Evolutionary conservation across 768 basidiomycete species (phyloP).

Genomic region (Trametes cinnabarina): DNA sequence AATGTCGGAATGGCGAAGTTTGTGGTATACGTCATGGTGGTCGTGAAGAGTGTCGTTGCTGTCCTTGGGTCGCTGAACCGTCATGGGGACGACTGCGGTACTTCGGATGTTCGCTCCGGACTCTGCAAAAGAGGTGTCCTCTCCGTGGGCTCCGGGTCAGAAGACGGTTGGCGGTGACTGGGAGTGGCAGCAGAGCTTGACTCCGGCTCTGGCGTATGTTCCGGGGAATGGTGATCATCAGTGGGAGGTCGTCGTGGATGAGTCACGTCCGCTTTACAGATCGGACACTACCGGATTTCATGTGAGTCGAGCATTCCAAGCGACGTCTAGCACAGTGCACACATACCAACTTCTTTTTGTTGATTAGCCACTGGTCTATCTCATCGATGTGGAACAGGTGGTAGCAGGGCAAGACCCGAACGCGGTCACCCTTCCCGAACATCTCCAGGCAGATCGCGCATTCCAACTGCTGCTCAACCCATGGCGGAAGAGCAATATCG

Average conservation of each 20-base stretch:
- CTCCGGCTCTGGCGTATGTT: neutral
- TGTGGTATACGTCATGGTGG: slow-evolving; percentile 12
- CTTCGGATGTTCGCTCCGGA: slow-evolving; percentile 2
- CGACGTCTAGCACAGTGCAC: neutral
- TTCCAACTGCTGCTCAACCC: slow-evolving; percentile 81
- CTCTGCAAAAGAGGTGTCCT: slow-evolving; percentile 12
- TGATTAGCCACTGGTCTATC: slow-evolving; percentile 89
- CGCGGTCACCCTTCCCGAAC: slow-evolving; percentile 84
- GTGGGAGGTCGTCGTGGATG: slow-evolving; percentile 30
- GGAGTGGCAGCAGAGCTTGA: neutral
- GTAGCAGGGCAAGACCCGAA: slow-evolving; percentile 89
- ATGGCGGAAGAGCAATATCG: slow-evolving; percentile 47
- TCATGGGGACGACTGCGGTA: neutral
- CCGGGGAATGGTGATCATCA: neutral
- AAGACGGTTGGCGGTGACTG: neutral
- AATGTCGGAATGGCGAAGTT: neutral
- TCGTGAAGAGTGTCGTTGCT: neutral
- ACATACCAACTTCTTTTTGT: slow-evolving; percentile 88
- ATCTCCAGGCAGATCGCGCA: slow-evolving; percentile 92
- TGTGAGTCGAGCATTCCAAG: neutral
- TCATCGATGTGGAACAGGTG: slow-evolving; percentile 95
- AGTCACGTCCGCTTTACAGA: slow-evolving; percentile 92
- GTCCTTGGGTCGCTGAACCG: neutral
- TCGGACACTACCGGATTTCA: slow-evolving; percentile 62
- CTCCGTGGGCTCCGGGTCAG: slow-evolving; percentile 1